Evolutionary conservation across 768 basidiomycete species (phyloP), one percentile per base, ranked within the genome.

Genomic region (Coprinopsis sp.): DNA sequence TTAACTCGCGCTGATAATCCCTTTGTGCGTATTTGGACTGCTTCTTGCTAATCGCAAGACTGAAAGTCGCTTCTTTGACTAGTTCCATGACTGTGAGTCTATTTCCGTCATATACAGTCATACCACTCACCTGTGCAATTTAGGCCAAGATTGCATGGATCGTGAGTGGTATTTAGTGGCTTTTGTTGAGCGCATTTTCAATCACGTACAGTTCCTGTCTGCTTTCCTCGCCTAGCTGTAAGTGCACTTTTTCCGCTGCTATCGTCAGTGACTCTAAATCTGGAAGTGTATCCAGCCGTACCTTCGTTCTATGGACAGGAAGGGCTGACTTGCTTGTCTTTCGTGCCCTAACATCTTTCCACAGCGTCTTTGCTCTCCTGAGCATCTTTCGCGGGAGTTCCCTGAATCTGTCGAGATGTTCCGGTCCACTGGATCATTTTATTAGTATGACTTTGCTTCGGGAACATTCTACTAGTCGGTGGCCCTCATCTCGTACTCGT

Each of bases 391-490:
- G 30, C 29, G 43, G 30, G 23, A 31, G 28, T 18, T 19, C 6
- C 8, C 27, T 22, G 4, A 13, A 18, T 6, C 22, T 28, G 14
- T 25, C 12, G 29, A 14, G 6, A 14, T 29, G 27, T 3, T 5
- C 6, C 14, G 10, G 25, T 12, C 12, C 14, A 31, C 43, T 33
- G 21, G 6, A n/a, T 16, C 12, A 4, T 19, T 19, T 11, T 19
- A 21, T 21, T 33, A 44, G 43, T 44, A 33, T 22, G 22, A 31
- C 21, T 33, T 44, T 14, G 31, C 31, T 5, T 44, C 43, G 14
- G 31, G 43, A 6, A 44, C 29, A 3, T 21, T 33, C 13, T 44
- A 44, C 43, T 44, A 31, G 43, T 44, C 18, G 4, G 43, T 44
- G 36, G 6, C 36, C 8, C 18, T 18, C 6, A 37, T 24, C 8